These are phyloP conservation scores for Pilobolus umbonatus DNA, from an alignment of 192 early-diverging fungal species.

Conservation along the genomic window DNA sequence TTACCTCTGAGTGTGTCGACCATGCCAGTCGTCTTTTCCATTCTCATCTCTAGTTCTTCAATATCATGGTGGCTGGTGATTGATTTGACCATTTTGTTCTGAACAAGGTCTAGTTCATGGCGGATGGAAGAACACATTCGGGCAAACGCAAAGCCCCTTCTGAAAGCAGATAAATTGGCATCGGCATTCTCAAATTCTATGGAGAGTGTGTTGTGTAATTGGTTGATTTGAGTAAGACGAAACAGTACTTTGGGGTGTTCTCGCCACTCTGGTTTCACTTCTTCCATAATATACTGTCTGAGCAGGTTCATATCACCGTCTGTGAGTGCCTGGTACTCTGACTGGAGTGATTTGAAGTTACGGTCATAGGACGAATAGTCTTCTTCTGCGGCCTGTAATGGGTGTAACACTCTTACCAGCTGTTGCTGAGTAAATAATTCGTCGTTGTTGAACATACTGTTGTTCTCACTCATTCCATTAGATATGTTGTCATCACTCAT, in stretches of 20 bases:
- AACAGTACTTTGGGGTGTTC: constrained; percentile 5
- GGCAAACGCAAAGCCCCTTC: constrained; percentile 13
- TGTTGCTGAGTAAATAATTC: neutral
- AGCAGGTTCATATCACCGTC: constrained; percentile 4
- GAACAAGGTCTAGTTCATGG: constrained; percentile 21
- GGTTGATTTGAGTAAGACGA: neutral
- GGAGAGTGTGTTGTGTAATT: neutral
- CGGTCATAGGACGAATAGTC: constrained; percentile 18
- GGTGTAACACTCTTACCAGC: constrained; percentile 11
- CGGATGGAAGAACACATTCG: constrained; percentile 6
- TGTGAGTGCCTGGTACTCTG: constrained; percentile 4
- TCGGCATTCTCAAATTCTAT: neutral
- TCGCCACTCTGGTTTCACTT: constrained; percentile 1
- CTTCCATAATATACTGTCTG: neutral
- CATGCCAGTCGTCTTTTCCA: constrained; percentile 7
- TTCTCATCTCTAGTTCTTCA: constrained; percentile 22
- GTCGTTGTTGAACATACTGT: neutral
- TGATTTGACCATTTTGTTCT: constrained; percentile 28
- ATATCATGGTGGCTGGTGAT: constrained; percentile 29
- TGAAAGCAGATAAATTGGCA: neutral
- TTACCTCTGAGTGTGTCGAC: constrained; percentile 5
- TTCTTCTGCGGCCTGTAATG: constrained; percentile 25
- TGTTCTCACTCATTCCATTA: neutral
- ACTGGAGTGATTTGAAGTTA: constrained; percentile 12
- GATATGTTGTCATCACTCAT: neutral